phyloP scores from a whole-genome alignment of 2,329 filamentous ascomycete genomes.

The Penicillium occitanis region DNA sequence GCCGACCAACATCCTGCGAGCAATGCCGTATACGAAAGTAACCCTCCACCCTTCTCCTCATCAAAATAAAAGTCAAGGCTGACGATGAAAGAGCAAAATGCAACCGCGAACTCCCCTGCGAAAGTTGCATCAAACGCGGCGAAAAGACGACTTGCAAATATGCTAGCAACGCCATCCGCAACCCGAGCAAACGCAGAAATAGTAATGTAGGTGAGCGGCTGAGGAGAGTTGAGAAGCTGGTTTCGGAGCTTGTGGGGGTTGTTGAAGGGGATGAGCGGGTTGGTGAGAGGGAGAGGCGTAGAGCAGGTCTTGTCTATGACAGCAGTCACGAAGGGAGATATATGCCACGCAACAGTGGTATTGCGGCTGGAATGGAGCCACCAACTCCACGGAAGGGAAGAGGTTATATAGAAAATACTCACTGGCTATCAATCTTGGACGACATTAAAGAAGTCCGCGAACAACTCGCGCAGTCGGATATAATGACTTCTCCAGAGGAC shows the following conservation, averaged over 20 bases:
- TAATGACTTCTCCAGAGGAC: conserved; percentile 3
- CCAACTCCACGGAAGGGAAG: not conserved
- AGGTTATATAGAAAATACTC: conserved; percentile 1
- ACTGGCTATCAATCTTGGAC: conserved; percentile 21
- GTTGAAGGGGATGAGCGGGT: not conserved
- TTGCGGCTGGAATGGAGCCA: not conserved
- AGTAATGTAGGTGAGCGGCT: conserved; percentile 62
- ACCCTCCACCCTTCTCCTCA: not conserved
- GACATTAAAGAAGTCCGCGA: conserved; percentile 22
- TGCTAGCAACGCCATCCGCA: conserved; percentile 20
- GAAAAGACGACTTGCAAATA: conserved; percentile 18
- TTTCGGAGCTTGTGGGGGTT: conserved; percentile 17
- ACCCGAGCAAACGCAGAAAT: conserved; percentile 34
- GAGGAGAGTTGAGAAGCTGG: conserved; percentile 19
- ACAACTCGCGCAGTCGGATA: conserved; percentile 19
- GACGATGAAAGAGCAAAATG: conserved; percentile 13
- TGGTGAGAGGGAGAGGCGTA: not conserved
- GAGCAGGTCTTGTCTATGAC: not conserved
- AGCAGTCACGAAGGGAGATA: not conserved
- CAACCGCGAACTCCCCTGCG: conserved; percentile 20
- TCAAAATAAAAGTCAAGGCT: not conserved
- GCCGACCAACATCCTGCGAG: conserved; percentile 22
- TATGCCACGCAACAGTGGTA: not conserved
- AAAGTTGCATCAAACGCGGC: conserved; percentile 17
- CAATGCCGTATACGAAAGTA: conserved; percentile 22